A percentile compares a stretch with the other conserved stretches of the same genome.
Evolutionary conservation across 1,284 basidiomycete genomes (phyloP).

Genomic region (Ganoderma meredithae): DNA sequence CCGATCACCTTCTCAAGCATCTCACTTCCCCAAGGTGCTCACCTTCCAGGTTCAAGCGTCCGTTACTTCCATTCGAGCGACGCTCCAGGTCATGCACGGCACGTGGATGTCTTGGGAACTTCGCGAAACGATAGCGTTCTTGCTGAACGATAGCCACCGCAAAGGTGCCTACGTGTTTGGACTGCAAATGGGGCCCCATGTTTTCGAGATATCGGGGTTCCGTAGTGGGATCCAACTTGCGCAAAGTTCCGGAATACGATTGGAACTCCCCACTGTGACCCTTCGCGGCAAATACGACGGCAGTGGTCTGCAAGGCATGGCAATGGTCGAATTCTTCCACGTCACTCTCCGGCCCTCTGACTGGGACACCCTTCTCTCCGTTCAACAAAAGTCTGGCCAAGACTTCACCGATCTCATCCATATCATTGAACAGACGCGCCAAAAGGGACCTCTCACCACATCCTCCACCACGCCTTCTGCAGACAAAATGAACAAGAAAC

Average conservation of each 20-base stretch:
- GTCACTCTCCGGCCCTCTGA: conserved; percentile 80
- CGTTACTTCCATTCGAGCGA: conserved; percentile 57
- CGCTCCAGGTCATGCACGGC: conserved; percentile 83
- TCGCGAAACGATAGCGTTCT: conserved; percentile 56
- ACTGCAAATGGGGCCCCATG: conserved; percentile 67
- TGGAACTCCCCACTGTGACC: conserved; percentile 70
- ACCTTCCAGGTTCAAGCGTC: conserved; percentile 60
- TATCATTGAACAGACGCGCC: conserved; percentile 66
- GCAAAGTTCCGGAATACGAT: conserved; percentile 57
- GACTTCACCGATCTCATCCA: conserved; percentile 84
- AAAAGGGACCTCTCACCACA: conserved; percentile 41
- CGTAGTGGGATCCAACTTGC: conserved; percentile 45
- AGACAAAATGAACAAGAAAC: conserved; percentile 11
- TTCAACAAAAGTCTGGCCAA: conserved; percentile 86
- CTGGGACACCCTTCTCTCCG: conserved; percentile 80
- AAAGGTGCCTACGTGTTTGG: conserved; percentile 60
- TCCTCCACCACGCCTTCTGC: conserved; percentile 19
- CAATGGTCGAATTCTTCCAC: conserved; percentile 71
- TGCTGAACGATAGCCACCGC: conserved; percentile 45
- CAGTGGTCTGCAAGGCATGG: conserved; percentile 57
- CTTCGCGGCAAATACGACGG: conserved; percentile 64
- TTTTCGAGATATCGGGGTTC: conserved; percentile 66
- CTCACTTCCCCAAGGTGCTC: conserved; percentile 37
- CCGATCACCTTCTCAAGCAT: conserved; percentile 35
- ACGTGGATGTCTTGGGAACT: conserved; percentile 84